Percentiles rank a stretch among this genome's conserved stretches.
Conservation (phyloP, 768 basidiomycete species). For the Russula virescens region DNA sequence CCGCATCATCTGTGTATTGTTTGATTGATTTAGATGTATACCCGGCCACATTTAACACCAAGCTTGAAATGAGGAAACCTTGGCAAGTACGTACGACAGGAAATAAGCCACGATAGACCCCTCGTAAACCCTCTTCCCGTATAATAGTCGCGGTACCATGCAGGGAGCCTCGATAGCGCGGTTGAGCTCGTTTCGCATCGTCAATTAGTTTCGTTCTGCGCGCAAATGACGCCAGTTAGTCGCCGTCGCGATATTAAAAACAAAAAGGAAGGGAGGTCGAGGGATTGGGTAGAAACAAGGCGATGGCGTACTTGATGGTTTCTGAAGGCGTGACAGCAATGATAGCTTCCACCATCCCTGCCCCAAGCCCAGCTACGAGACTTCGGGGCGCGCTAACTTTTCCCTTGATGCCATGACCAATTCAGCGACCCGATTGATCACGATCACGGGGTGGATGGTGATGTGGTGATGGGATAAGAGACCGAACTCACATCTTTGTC, state of each 20-base stretch:
- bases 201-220: conserved; percentile 93
- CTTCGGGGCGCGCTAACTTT: too few relatives aligned
- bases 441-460: neutral
- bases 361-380: conserved; percentile 73
- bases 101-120: conserved; percentile 87
- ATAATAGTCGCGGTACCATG: conserved; percentile 83
- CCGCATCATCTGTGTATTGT: conserved; percentile 85
- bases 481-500: conserved; percentile 60
- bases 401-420: conserved; percentile 46
- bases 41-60: neutral
- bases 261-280: neutral
- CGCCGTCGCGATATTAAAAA: neutral
- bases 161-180: conserved; percentile 79
- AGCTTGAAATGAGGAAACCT: neutral
- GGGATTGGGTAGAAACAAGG: too few relatives aligned
- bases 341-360: conserved; percentile 88
- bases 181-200: conserved; percentile 79
- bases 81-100: conserved; percentile 76
- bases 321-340: conserved; percentile 97
- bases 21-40: neutral
- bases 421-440: neutral
- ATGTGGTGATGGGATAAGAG: neutral
- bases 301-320: conserved; percentile 80
- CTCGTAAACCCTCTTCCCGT: conserved; percentile 74
- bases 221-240: neutral